phyloP scores from a whole-genome alignment of 768 basidiomycete genomes.

The Termitomyces sp. region DNA sequence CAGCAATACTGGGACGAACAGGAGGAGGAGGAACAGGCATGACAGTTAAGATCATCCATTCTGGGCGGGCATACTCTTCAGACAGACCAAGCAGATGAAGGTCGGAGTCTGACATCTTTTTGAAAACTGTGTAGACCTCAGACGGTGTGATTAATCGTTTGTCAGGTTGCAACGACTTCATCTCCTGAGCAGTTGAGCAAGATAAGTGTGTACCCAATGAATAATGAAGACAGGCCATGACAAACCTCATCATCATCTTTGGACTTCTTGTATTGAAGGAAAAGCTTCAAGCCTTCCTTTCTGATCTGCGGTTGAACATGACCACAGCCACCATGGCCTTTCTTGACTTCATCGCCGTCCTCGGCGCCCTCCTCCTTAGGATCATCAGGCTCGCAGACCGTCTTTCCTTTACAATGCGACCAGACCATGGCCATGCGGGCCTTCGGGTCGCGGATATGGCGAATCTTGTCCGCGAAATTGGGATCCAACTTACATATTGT shows the following conservation, averaged over 20 bases:
- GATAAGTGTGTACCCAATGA: conserved; percentile 2
- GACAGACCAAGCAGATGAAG: conserved; percentile 87
- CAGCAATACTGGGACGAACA: conserved; percentile 95
- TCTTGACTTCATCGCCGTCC: conserved; percentile 69
- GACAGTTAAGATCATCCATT: conserved; percentile 99
- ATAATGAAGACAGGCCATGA: conserved; percentile 15
- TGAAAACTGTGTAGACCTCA: conserved; percentile 91
- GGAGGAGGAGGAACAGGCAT: conserved; percentile 97
- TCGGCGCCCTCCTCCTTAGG: conserved; percentile 80
- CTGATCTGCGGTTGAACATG: conserved; percentile 84
- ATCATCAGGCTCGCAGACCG: conserved; percentile 83
- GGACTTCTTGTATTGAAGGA: conserved; percentile 90
- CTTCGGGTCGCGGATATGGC: conserved; percentile 82
- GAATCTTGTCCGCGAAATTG: conserved; percentile 81
- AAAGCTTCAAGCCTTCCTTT: conserved; percentile 94
- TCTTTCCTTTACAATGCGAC: conserved; percentile 84
- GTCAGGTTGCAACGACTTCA: conserved; percentile 76
- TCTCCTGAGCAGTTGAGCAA: conserved; percentile 43
- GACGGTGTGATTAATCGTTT: conserved; percentile 78
- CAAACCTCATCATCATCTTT: conserved; percentile 93
- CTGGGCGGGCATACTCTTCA: conserved; percentile 93
- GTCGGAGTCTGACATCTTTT: conserved; percentile 91
- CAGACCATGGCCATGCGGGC: conserved; percentile 83
- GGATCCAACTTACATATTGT: conserved; percentile 65
- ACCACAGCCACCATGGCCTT: conserved; percentile 96